Evolutionary conservation across 1,284 basidiomycete genomes (phyloP).

Genomic region (Peniophora sp.): DNA sequence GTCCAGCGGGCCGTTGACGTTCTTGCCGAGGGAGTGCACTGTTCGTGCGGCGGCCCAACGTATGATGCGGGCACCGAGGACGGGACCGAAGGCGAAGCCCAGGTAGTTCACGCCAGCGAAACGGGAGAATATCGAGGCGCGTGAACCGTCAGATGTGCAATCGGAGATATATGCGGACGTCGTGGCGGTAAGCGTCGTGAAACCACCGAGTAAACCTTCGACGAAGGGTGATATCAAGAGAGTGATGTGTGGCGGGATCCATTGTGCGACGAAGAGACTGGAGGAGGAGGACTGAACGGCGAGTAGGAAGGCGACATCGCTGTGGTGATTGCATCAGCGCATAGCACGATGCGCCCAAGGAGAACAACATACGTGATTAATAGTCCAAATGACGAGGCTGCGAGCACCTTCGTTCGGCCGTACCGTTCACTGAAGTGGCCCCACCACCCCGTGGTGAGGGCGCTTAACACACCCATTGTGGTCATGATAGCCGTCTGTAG

Average conservation of each 20-base stretch:
- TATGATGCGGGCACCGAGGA: constrained; percentile 68
- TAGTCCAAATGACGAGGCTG: constrained; percentile 62
- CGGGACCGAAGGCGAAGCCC: constrained; percentile 69
- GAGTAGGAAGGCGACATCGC: constrained; percentile 73
- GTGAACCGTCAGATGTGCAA: constrained; percentile 78
- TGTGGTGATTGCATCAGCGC: constrained; percentile 19
- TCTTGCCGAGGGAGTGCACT: neutral
- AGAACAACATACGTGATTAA: constrained; percentile 58
- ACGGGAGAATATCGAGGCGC: constrained; percentile 75
- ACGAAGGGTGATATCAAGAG: constrained; percentile 77
- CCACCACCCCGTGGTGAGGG: constrained; percentile 86
- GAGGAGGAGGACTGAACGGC: constrained; percentile 66
- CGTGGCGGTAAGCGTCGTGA: constrained; percentile 71
- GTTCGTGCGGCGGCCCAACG: constrained; percentile 26
- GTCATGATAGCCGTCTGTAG: constrained; percentile 68
- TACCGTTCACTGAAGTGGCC: constrained; percentile 72
- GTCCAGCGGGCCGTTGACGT: constrained; percentile 3
- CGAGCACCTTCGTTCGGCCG: constrained; percentile 73
- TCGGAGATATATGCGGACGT: constrained; percentile 83
- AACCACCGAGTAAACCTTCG: constrained; percentile 85
- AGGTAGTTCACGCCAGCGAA: constrained; percentile 66
- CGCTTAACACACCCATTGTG: constrained; percentile 75
- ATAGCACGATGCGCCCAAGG: neutral
- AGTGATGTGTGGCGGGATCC: constrained; percentile 25
- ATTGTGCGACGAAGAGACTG: constrained; percentile 47